Evolutionary conservation across 2,329 filamentous ascomycete species (phyloP).

Genomic region (Moelleriella libera): DNA sequence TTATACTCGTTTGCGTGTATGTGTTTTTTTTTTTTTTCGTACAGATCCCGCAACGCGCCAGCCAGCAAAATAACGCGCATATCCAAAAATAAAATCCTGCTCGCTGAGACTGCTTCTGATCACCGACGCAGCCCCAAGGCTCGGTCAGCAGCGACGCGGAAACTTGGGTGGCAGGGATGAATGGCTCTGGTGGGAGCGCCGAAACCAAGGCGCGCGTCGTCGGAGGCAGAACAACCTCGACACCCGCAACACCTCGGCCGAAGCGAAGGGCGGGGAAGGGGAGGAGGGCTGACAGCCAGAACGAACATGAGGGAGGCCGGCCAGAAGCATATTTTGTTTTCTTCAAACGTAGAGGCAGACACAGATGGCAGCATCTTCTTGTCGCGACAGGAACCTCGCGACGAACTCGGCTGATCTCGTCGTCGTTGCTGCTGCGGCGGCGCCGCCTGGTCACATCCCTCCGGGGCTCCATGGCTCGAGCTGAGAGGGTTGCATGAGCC

Average conservation of each 20-base stretch:
- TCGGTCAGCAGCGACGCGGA: not conserved
- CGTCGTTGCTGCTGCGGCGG: not conserved
- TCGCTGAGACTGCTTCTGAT: not conserved
- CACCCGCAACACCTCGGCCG: not conserved
- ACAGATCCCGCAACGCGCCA: not conserved
- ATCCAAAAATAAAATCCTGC: not conserved
- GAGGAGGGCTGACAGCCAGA: not conserved
- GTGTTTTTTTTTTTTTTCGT: not conserved
- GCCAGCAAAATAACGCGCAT: not conserved
- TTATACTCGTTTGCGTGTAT: not conserved
- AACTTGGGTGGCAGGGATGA: not conserved
- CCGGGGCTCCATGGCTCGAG: not conserved
- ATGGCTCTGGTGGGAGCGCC: not conserved
- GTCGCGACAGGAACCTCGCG: not conserved
- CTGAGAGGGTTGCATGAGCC: not conserved
- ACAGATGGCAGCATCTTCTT: not conserved
- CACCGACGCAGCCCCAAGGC: not conserved
- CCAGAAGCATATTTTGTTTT: too few relatives aligned
- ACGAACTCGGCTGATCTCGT: not conserved
- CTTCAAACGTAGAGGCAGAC: not conserved
- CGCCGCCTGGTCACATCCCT: not conserved
- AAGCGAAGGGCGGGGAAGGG: not conserved
- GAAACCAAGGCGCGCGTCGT: not conserved
- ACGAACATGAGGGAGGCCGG: not conserved
- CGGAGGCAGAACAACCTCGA: not conserved